Conservation (phyloP, 257 asterid species). For the Rubia yunnanensis region DNA sequence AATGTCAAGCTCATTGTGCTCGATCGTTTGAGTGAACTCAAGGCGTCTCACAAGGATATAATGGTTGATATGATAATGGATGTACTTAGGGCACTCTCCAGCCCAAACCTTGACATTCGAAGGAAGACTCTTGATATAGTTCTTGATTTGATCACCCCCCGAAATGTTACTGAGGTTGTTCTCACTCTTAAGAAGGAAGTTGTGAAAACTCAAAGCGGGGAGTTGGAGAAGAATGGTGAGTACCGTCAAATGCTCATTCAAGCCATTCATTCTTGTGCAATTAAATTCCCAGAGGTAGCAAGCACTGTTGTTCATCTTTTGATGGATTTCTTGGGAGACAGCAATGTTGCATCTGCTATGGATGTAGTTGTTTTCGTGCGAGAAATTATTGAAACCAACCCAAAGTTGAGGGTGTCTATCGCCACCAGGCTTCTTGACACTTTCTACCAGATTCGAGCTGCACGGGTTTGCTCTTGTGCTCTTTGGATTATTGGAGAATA, state of each 20-base stretch:
- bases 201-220: conserved; percentile 86
- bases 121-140: conserved; percentile 91
- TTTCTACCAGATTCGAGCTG: conserved; percentile 86
- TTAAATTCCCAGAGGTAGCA: conserved; percentile 94
- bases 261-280: conserved; percentile 93
- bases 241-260: conserved; percentile 95
- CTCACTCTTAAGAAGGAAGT: conserved; percentile 91
- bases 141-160: conserved; percentile 78
- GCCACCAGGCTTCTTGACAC: conserved; percentile 79
- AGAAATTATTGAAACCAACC: conserved; percentile 90
- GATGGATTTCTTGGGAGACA: conserved; percentile 98
- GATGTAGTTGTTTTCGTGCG: conserved; percentile 82
- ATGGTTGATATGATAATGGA: conserved; percentile 94
- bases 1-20: conserved; percentile 84
- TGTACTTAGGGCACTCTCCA: conserved; percentile 79
- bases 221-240: conserved; percentile 88
- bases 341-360: conserved; percentile 82
- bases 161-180: conserved; percentile 85
- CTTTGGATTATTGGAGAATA: conserved; percentile 97
- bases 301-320: conserved; percentile 89
- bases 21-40: conserved; percentile 78
- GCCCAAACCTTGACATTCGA: conserved; percentile 82
- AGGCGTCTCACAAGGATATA: conserved; percentile 65
- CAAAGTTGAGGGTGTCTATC: conserved; percentile 82
- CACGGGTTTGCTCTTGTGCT: conserved; percentile 88